These are phyloP conservation scores for Colletotrichum noveboracense DNA, from an alignment of 2,329 filamentous ascomycete species.

Conservation along the genomic window DNA sequence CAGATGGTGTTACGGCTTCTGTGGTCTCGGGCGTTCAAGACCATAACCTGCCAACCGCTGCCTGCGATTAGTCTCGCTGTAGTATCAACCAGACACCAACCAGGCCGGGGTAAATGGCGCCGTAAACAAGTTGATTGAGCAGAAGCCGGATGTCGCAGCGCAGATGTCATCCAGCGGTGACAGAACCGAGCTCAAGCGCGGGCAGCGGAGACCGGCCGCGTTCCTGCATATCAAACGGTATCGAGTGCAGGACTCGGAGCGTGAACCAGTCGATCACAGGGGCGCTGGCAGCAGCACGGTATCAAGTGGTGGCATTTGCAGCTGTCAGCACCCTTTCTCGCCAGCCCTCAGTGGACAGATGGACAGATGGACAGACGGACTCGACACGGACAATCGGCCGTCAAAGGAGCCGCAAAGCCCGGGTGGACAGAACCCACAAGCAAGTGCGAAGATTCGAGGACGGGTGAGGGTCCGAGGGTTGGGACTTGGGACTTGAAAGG, in stretches of 20 bases:
- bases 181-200: neutral
- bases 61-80: neutral
- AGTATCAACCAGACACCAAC: neutral
- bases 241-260: neutral
- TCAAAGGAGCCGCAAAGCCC: neutral
- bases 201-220: neutral
- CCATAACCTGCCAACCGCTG: neutral
- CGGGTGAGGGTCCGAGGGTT: slow-evolving; percentile 11
- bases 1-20: neutral
- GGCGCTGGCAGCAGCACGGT: neutral
- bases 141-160: neutral
- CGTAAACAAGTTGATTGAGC: neutral
- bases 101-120: neutral
- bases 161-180: neutral
- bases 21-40: neutral
- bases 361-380: neutral
- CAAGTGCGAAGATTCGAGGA: neutral
- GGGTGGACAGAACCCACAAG: neutral
- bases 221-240: neutral
- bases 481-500: neutral
- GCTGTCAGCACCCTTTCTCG: neutral
- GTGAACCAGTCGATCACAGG: slow-evolving; percentile 4
- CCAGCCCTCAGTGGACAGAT: neutral
- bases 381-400: neutral
- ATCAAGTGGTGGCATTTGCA: neutral